Evolutionary conservation across 2,329 filamentous ascomycete genomes (phyloP).

Genomic region (Grosmannia serpens): DNA sequence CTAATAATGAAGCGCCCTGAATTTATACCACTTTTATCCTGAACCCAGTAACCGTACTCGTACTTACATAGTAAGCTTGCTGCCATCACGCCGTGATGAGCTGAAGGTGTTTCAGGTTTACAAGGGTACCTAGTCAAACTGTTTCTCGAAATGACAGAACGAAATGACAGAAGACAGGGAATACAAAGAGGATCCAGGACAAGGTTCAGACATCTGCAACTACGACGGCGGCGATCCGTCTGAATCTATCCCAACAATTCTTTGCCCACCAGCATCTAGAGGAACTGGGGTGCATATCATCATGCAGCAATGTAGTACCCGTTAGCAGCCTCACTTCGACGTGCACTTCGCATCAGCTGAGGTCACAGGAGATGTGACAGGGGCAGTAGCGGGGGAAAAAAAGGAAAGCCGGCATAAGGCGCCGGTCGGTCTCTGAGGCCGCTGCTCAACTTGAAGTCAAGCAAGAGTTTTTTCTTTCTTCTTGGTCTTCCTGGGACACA

Average conservation of each 20-base stretch:
- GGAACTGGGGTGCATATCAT: too few relatives aligned
- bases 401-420: constrained; percentile 47
- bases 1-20: not conserved
- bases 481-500: constrained; percentile 1
- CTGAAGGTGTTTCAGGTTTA: not conserved
- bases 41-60: not conserved
- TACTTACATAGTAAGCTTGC: not conserved
- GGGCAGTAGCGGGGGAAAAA: not conserved
- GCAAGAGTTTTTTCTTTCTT: constrained; percentile 28
- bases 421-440: constrained; percentile 67
- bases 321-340: not conserved
- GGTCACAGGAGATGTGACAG: not conserved
- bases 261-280: too few relatives aligned
- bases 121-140: not conserved
- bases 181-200: too few relatives aligned
- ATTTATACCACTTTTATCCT: not conserved
- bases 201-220: too few relatives aligned
- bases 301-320: not conserved
- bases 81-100: too few relatives aligned
- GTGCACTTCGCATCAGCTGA: not conserved
- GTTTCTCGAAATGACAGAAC: not conserved
- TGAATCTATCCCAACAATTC: too few relatives aligned
- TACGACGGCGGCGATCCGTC: too few relatives aligned
- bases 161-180: too few relatives aligned
- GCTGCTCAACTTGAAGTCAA: constrained; percentile 50